These are phyloP conservation scores for Monosporascus sp. DNA, from an alignment of 2,329 filamentous ascomycete genomes.

Conservation along the genomic window DNA sequence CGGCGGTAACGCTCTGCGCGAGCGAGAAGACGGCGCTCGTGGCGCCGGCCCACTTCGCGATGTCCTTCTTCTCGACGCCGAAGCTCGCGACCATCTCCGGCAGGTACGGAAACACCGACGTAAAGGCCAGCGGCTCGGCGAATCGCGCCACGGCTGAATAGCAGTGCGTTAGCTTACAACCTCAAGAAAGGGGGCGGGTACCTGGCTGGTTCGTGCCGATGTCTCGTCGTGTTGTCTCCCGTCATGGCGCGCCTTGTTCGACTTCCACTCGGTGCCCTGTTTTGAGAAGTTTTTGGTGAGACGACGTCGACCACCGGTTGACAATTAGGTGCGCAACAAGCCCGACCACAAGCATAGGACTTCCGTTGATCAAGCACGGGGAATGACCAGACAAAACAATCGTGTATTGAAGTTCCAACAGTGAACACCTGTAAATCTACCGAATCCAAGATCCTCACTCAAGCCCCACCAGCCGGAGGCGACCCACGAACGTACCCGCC, in stretches of 20 bases:
- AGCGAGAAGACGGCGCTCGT: conserved; percentile 69
- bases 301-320: conserved; percentile 15
- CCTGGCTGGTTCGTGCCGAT: conserved; percentile 11
- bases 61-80: conserved; percentile 62
- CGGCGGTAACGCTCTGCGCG: conserved; percentile 65
- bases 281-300: conserved; percentile 12
- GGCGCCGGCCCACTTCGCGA: conserved; percentile 77
- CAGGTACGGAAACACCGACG: conserved; percentile 65
- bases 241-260: background rate
- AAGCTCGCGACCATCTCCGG: conserved; percentile 84
- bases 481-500: background rate
- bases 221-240: background rate
- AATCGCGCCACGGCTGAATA: conserved; percentile 68
- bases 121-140: conserved; percentile 69
- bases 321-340: conserved; percentile 18
- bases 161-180: conserved; percentile 27
- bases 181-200: conserved; percentile 15
- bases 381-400: background rate
- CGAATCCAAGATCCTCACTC: background rate
- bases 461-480: background rate
- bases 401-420: background rate
- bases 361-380: background rate
- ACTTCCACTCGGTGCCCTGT: conserved; percentile 6
- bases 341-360: background rate
- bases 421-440: background rate